Base-by-base conservation (phyloP, 2,329 filamentous ascomycete genomes). In the Apiospora hydei region DNA sequence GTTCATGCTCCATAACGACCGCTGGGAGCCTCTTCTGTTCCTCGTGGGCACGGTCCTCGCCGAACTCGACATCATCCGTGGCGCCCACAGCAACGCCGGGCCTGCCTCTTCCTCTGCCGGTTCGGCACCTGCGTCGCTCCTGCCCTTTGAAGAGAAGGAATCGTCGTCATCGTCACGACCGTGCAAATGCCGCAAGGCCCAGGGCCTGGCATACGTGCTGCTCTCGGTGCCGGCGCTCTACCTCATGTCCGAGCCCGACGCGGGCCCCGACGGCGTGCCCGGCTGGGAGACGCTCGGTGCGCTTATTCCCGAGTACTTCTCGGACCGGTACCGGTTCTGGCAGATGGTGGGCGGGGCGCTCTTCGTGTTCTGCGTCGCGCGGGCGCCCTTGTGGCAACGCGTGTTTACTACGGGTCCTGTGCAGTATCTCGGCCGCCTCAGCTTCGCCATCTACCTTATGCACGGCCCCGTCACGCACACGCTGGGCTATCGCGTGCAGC, bases 401-500 rank as follows among this genome's bases (percentile, higher is more conserved):
- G 81, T 89, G 71, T 89, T 90, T 80, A 86, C 86, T 76, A 81
- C 82, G 1, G 76, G 80, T 2, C 75, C 84, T 21, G 82, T 89
- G 3, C 88, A 90, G 77, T 91, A 91, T 79, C 81, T 91, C 7
- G 89, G 89, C 72, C 86, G 86, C 77, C 87, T 91, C 75, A 90
- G 88, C 70, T 91, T 89, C 77, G 86, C 88, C 69, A 77, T 91
- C 38, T 91, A 91, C 78, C 84, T 91, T 18, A 87, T 90, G 82
- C 89, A 91, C 77, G 88, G 88, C 0, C 87, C 88, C 4, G 84
- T 86, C 2, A 84, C 87, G 77, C 88, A 89, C 75, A 84, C 85
- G 2, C 75, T 87, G 24, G 88, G 88, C 14, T 90, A 89, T 75
- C 81, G 84, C 46, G 84, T 85, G 72, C 84, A 89, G 76, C 83